Evolutionary conservation across 1,284 basidiomycete species (phyloP).

Genomic region (Pisolithus thermaeus): DNA sequence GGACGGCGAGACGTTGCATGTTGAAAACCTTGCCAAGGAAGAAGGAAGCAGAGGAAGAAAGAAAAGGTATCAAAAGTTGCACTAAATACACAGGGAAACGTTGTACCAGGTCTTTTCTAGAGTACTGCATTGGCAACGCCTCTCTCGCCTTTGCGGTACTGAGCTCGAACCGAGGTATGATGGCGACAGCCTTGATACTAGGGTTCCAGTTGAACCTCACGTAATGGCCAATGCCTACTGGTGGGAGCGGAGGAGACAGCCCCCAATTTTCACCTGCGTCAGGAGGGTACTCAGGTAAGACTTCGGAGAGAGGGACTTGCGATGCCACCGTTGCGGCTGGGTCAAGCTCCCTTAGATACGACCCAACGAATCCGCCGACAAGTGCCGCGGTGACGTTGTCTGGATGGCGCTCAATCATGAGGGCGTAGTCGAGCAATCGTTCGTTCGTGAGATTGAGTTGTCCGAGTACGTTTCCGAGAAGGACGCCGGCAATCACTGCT

Average conservation of each 20-base stretch:
- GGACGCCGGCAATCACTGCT: constrained; percentile 93
- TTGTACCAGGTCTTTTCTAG: constrained; percentile 82
- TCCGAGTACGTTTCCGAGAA: constrained; percentile 84
- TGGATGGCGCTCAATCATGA: constrained; percentile 99
- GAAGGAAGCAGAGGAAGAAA: too few species aligned
- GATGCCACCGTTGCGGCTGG: constrained; percentile 71
- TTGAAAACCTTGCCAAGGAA: constrained; percentile 82
- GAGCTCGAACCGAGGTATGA: constrained; percentile 94
- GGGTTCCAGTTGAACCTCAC: constrained; percentile 87
- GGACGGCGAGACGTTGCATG: constrained; percentile 93
- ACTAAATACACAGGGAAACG: background rate
- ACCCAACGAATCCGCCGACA: constrained; percentile 97
- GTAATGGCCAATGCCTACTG: constrained; percentile 90
- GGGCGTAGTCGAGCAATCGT: constrained; percentile 89
- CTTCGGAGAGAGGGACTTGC: constrained; percentile 91
- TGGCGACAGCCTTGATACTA: constrained; percentile 89
- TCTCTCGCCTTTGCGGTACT: constrained; percentile 93
- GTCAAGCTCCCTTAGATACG: constrained; percentile 90
- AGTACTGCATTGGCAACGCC: constrained; percentile 81
- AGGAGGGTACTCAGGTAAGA: constrained; percentile 92
- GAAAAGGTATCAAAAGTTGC: constrained; percentile 1
- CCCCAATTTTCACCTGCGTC: constrained; percentile 94
- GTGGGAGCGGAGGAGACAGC: constrained; percentile 80
- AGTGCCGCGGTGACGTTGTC: constrained; percentile 99
- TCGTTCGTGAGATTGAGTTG: constrained; percentile 62